Percentiles rank a stretch among this genome's conserved stretches.
Conservation (phyloP, 306 rosid species). For the Mucuna pruriens region DNA sequence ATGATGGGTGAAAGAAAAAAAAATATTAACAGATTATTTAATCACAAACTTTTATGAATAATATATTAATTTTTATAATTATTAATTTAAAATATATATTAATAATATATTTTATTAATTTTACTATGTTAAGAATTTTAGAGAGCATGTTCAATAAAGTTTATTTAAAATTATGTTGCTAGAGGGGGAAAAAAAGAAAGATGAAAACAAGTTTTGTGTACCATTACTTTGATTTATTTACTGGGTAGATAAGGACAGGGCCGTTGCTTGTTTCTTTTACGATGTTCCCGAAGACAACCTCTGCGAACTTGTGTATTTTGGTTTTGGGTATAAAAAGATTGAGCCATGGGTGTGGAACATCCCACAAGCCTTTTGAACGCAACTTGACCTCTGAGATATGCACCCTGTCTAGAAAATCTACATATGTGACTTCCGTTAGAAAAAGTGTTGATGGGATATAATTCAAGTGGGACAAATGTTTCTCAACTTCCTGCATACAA, state of each 20-base stretch:
- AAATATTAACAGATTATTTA: too few relatives aligned
- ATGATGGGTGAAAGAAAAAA: background rate
- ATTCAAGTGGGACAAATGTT: conserved; percentile 57
- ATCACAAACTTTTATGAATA: too few relatives aligned
- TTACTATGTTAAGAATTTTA: too few relatives aligned
- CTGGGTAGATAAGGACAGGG: conserved; percentile 94
- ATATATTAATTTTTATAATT: too few relatives aligned
- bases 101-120: too few relatives aligned
- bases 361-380: conserved; percentile 93
- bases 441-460: conserved; percentile 84
- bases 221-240: conserved; percentile 76
- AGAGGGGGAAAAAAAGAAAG: background rate
- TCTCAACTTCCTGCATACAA: conserved; percentile 70
- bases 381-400: conserved; percentile 84
- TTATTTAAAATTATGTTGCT: too few relatives aligned
- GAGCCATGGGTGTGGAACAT: conserved; percentile 99
- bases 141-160: too few relatives aligned
- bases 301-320: conserved; percentile 77
- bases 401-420: conserved; percentile 88
- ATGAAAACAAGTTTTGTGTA: background rate
- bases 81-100: too few relatives aligned
- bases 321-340: conserved; percentile 88
- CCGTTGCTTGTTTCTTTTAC: conserved; percentile 62
- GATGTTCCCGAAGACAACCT: conserved; percentile 81
- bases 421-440: conserved; percentile 72